Conservation (phyloP, 2,329 filamentous ascomycete species). For the Fusarium setosum region DNA sequence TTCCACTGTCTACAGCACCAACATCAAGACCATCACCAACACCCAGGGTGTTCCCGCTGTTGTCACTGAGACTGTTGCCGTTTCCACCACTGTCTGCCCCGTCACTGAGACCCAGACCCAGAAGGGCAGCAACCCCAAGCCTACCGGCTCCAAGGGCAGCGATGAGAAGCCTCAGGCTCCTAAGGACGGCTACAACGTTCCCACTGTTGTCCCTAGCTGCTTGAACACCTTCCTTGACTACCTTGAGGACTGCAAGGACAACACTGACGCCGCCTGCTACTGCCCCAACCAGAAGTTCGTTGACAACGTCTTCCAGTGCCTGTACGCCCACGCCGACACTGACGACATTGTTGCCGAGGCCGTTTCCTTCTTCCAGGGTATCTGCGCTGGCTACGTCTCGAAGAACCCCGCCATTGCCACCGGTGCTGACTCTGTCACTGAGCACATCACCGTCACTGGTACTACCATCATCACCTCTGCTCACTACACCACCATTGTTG, state of each 20-base stretch:
- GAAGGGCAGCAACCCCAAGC: neutral
- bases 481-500: constrained; percentile 62
- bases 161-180: constrained; percentile 45
- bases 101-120: constrained; percentile 14
- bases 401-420: constrained; percentile 89
- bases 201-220: constrained; percentile 84
- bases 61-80: constrained; percentile 23
- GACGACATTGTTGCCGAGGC: constrained; percentile 76
- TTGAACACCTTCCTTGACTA: constrained; percentile 89
- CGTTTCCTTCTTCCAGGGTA: constrained; percentile 87
- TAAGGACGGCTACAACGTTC: constrained; percentile 49
- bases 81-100: constrained; percentile 29
- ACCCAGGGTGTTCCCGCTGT: constrained; percentile 22
- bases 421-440: constrained; percentile 73
- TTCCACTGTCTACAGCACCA: constrained; percentile 34
- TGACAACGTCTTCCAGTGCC: constrained; percentile 82
- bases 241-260: constrained; percentile 78
- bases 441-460: constrained; percentile 66
- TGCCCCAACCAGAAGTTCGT: constrained; percentile 84
- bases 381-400: constrained; percentile 81
- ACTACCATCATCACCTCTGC: constrained; percentile 63
- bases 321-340: constrained; percentile 79
- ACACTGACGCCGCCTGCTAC: constrained; percentile 87
- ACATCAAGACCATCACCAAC: constrained; percentile 24
- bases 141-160: constrained; percentile 27